These are phyloP conservation scores for Lactarius sp. DNA, from an alignment of 768 basidiomycete species.

Conservation along the genomic window DNA sequence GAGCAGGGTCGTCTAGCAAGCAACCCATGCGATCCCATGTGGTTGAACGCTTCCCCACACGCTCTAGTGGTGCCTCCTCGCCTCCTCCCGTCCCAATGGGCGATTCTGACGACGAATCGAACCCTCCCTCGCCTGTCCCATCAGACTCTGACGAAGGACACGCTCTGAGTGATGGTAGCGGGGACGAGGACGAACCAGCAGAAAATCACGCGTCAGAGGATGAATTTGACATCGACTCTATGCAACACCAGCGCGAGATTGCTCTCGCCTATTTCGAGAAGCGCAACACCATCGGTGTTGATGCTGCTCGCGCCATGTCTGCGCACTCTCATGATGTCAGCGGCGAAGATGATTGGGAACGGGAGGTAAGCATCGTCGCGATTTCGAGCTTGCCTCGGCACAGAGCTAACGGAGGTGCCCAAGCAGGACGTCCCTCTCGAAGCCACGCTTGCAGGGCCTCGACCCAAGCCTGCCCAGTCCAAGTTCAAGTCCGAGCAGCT, in stretches of 20 bases:
- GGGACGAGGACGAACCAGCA: slow-evolving; percentile 22
- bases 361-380: slow-evolving; percentile 35
- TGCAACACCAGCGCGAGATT: slow-evolving; percentile 69
- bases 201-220: slow-evolving; percentile 46
- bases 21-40: slow-evolving; percentile 64
- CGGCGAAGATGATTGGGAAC: slow-evolving; percentile 40
- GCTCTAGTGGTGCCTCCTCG: slow-evolving; percentile 28
- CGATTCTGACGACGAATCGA: slow-evolving; percentile 73
- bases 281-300: slow-evolving; percentile 50
- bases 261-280: slow-evolving; percentile 66
- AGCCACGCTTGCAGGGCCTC: slow-evolving; percentile 36
- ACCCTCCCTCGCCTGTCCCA: slow-evolving; percentile 31
- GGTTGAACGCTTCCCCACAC: slow-evolving; percentile 52
- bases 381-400: slow-evolving; percentile 1
- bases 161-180: slow-evolving; percentile 19
- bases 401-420: not conserved
- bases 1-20: slow-evolving; percentile 29
- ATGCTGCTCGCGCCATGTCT: slow-evolving; percentile 48
- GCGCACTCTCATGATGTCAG: slow-evolving; percentile 39
- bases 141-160: slow-evolving; percentile 33
- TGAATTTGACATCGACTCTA: slow-evolving; percentile 54
- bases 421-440: slow-evolving; percentile 43
- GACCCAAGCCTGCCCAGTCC: slow-evolving; percentile 50
- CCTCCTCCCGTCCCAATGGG: slow-evolving; percentile 25
- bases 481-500: slow-evolving; percentile 56